Evolutionary conservation across 2,329 filamentous ascomycete genomes (phyloP), one percentile per base, ranked within the genome.

Genomic region (Pseudogymnoascus sp.): DNA sequence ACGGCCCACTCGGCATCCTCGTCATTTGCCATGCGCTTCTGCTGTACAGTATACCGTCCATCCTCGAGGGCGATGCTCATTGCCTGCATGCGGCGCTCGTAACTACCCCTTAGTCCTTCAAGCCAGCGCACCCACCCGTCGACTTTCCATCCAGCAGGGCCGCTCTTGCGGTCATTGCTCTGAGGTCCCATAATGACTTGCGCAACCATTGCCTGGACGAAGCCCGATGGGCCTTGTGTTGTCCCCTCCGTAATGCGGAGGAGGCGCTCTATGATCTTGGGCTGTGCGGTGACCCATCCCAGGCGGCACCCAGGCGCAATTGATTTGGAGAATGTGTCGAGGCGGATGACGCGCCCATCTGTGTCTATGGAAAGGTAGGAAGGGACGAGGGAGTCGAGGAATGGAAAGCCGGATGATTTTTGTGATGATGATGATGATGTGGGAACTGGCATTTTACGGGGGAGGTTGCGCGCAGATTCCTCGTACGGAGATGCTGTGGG

Each of bases 251-350:
- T 87, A 70, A 96, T 88, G 63, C 88, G 87, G 15, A 79, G 68
- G 47, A 95, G 78, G 6, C 89, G 85, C 74, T 96, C 90, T 57
- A 92, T 81, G 59, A 97, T 78, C 0, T 79, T 85, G 1, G 92
- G 91, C 71, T 96, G 89, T 0, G 89, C 87, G 0, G 93, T 96
- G 68, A 96, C 87, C 91, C 92, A 97, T 42, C 93, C 93, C 1
- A 97, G 79, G 31, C 93, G 87, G 72, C 91, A 96, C 1, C 93
- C 93, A 0, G 93, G 93, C 0, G 92, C 92, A 17, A 96, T 83
- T 0, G 91, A 96, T 78, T 97, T 97, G 71, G 90, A 95, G 75
- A 97, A 97, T 0, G 93, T 96, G 74, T 97, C 93, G 2, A 97
- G 82, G 57, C 93, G 88, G 64, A 97, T 82, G 44, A 97, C 93